These are phyloP conservation scores for Emydomyces testavorans DNA, from an alignment of 2,329 filamentous ascomycete species.

Conservation along the genomic window DNA sequence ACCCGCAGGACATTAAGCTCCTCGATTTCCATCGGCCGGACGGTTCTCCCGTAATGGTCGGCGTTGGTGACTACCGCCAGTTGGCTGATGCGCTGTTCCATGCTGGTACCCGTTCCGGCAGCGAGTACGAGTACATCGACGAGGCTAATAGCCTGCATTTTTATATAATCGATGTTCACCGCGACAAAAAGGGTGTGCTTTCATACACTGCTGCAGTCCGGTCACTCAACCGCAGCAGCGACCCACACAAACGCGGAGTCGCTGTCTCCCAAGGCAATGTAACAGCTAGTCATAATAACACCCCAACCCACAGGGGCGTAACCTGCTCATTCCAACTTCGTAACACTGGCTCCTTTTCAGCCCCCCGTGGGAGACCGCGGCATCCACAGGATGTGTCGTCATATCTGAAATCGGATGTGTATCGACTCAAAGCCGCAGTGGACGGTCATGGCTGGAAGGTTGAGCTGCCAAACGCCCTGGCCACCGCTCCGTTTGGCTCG, in stretches of 20 bases:
- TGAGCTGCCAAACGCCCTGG: conserved; percentile 16
- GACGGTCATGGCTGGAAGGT: conserved; percentile 16
- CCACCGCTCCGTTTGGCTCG: conserved; percentile 13
- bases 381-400: conserved; percentile 15
- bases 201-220: conserved; percentile 16
- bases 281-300: background rate
- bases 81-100: conserved; percentile 17
- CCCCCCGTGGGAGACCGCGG: conserved; percentile 2
- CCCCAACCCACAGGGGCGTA: conserved; percentile 13
- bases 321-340: conserved; percentile 15
- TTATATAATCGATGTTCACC: conserved; percentile 16
- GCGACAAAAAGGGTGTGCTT: conserved; percentile 14
- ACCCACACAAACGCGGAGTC: conserved; percentile 13
- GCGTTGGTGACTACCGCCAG: conserved; percentile 17
- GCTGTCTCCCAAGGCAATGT: conserved; percentile 5
- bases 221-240: conserved; percentile 9
- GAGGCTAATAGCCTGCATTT: conserved; percentile 16
- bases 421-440: conserved; percentile 16
- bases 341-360: conserved; percentile 14
- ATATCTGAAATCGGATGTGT: conserved; percentile 16
- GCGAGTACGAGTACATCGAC: conserved; percentile 17
- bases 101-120: conserved; percentile 17
- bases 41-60: conserved; percentile 14
- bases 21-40: conserved; percentile 16
- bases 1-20: conserved; percentile 16